Conservation (phyloP, 257 asterid species). For the Solanum neorickii region DNA sequence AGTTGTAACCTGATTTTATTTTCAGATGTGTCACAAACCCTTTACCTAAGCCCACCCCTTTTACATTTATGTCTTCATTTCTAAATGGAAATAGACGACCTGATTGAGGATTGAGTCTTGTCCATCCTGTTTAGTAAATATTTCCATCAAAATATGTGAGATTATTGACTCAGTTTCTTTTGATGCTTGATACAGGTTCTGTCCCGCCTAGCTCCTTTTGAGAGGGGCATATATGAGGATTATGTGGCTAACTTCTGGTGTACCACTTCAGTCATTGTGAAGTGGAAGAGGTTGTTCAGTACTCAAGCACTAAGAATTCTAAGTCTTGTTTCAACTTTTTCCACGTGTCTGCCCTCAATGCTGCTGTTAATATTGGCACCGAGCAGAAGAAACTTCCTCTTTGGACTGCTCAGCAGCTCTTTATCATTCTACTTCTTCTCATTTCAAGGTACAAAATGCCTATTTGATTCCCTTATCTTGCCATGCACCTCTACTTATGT, state of each 20-base stretch:
- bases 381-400: slow-evolving; percentile 55
- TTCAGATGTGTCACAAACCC: neutral
- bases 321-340: slow-evolving; percentile 68
- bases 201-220: slow-evolving; percentile 91
- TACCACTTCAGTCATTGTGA: slow-evolving; percentile 60
- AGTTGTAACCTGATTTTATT: neutral
- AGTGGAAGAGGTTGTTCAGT: slow-evolving; percentile 90
- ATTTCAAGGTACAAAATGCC: slow-evolving; percentile 69
- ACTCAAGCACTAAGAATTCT: slow-evolving; percentile 52
- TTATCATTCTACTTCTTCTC: slow-evolving; percentile 86
- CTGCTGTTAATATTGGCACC: slow-evolving; percentile 59
- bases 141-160: neutral
- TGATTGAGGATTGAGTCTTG: neutral
- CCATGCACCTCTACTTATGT: neutral
- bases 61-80: neutral
- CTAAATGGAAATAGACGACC: neutral
- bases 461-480: slow-evolving; percentile 1
- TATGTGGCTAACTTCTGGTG: slow-evolving; percentile 99
- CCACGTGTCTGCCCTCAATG: slow-evolving; percentile 73
- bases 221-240: slow-evolving; percentile 96
- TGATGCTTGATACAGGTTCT: slow-evolving; percentile 63
- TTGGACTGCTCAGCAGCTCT: slow-evolving; percentile 73
- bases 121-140: neutral
- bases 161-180: neutral
- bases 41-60: neutral